These are phyloP conservation scores for Pichia sp. DNA, from an alignment of 1,139 yeast species.

Conservation along the genomic window DNA sequence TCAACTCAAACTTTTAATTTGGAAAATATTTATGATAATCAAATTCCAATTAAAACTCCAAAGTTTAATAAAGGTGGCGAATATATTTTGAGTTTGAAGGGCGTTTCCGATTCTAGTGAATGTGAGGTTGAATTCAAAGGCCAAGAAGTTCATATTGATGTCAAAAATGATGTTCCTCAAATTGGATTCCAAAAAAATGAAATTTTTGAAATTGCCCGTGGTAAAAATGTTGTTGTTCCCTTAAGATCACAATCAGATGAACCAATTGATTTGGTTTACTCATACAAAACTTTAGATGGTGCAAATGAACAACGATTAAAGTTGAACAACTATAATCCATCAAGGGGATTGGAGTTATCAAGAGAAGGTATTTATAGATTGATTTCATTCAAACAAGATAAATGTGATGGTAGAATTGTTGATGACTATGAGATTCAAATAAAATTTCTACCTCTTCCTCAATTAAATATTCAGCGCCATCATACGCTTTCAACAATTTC, in stretches of 20 bases:
- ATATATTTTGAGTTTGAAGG: constrained; percentile 54
- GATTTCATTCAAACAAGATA: constrained; percentile 52
- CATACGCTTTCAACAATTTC: constrained; percentile 1
- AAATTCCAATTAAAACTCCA: constrained; percentile 47
- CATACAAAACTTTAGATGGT: constrained; percentile 30
- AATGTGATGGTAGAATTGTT: constrained; percentile 59
- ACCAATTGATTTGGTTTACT: constrained; percentile 42
- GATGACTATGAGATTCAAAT: constrained; percentile 37
- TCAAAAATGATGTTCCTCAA: constrained; percentile 61
- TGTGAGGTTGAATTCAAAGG: constrained; percentile 66
- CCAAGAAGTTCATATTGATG: constrained; percentile 53
- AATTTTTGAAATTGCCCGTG: constrained; percentile 49
- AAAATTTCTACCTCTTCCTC: constrained; percentile 53
- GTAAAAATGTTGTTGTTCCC: constrained; percentile 53
- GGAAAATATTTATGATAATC: constrained; percentile 37
- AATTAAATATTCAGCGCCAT: constrained; percentile 26
- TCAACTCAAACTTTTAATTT: constrained; percentile 38
- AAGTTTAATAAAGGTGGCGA: constrained; percentile 58
- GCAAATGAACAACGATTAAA: constrained; percentile 8
- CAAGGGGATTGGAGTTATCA: constrained; percentile 34
- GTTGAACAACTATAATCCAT: constrained; percentile 31
- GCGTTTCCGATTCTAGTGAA: constrained; percentile 64
- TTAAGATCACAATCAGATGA: constrained; percentile 39
- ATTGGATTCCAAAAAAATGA: constrained; percentile 26
- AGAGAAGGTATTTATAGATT: constrained; percentile 62